Evolutionary conservation across 805 yeast species (phyloP).

Genomic region (Candida railenensis): DNA sequence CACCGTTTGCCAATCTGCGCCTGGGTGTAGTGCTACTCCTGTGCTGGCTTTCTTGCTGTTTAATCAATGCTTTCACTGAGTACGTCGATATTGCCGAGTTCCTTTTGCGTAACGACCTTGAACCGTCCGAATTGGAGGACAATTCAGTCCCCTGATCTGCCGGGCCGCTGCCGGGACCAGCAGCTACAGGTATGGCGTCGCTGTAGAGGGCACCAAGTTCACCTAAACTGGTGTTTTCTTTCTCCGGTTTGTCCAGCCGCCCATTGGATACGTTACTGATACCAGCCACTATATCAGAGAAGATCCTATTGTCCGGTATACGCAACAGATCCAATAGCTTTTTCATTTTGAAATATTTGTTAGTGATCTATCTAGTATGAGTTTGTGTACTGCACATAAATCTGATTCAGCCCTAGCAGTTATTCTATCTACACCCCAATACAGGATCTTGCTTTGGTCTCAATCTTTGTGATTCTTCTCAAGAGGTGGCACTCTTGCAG

Average conservation of each 20-base stretch:
- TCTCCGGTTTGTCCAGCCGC: neutral
- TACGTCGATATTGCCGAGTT: neutral
- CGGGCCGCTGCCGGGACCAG: neutral
- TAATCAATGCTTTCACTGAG: neutral
- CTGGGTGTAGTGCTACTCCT: neutral
- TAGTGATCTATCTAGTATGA: neutral
- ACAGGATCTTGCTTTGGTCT: too few relatives aligned
- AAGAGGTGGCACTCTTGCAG: too few relatives aligned
- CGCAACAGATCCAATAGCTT: constrained; percentile 15
- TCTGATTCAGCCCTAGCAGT: too few relatives aligned
- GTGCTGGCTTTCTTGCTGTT: neutral
- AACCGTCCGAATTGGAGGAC: neutral
- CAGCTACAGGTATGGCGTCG: neutral
- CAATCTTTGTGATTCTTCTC: neutral
- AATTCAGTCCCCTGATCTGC: neutral
- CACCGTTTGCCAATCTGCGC: neutral
- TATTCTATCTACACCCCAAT: too few relatives aligned
- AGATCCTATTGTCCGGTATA: constrained; percentile 17
- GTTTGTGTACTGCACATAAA: constrained; percentile 2
- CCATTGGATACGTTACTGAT: neutral
- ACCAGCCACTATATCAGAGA: constrained; percentile 1
- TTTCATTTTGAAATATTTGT: neutral
- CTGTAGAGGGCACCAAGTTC: neutral
- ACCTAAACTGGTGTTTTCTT: neutral
- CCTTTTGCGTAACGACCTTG: constrained; percentile 2